phyloP scores from a whole-genome alignment of 164 flowering plant genomes.

The Kingdonia uniflora region DNA sequence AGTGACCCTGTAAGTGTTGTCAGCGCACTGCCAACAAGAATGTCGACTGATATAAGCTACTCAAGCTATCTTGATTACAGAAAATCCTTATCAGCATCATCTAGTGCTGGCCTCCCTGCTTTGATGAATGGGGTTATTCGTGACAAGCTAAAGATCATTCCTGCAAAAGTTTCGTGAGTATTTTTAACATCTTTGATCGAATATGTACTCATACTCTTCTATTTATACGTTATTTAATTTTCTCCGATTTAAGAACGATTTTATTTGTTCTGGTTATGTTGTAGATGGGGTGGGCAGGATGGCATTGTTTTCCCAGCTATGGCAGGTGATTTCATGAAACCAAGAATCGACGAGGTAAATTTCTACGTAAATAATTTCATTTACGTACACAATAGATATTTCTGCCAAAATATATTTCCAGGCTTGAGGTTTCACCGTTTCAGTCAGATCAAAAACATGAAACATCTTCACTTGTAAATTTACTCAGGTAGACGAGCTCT shows the following conservation, averaged over 20 bases:
- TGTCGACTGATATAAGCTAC: slow-evolving; percentile 23
- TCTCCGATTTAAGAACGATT: too few species aligned
- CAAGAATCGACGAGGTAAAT: slow-evolving; percentile 12
- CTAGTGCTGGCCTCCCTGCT: slow-evolving; percentile 19
- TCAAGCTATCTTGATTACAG: slow-evolving; percentile 38
- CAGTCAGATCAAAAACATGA: too few species aligned
- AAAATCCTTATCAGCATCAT: slow-evolving; percentile 17
- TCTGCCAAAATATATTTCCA: too few species aligned
- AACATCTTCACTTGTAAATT: neutral
- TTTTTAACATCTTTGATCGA: neutral
- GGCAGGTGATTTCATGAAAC: slow-evolving; percentile 11
- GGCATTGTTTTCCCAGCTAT: slow-evolving; percentile 3
- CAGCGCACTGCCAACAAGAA: slow-evolving; percentile 8
- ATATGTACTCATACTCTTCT: neutral
- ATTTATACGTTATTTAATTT: neutral
- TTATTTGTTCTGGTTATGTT: neutral
- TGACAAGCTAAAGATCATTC: slow-evolving; percentile 68
- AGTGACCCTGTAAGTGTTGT: slow-evolving; percentile 25
- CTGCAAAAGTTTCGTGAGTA: slow-evolving; percentile 49
- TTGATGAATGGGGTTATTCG: slow-evolving; percentile 58
- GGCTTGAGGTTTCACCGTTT: too few species aligned
- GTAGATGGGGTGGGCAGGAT: slow-evolving; percentile 11
- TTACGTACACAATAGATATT: too few species aligned
- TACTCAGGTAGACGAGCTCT: slow-evolving; percentile 11
- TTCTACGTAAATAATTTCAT: neutral